Percentiles rank a stretch among this genome's conserved stretches.
Evolutionary conservation across 1,284 basidiomycete species (phyloP).

Genomic region (Cerioporus squamosus): DNA sequence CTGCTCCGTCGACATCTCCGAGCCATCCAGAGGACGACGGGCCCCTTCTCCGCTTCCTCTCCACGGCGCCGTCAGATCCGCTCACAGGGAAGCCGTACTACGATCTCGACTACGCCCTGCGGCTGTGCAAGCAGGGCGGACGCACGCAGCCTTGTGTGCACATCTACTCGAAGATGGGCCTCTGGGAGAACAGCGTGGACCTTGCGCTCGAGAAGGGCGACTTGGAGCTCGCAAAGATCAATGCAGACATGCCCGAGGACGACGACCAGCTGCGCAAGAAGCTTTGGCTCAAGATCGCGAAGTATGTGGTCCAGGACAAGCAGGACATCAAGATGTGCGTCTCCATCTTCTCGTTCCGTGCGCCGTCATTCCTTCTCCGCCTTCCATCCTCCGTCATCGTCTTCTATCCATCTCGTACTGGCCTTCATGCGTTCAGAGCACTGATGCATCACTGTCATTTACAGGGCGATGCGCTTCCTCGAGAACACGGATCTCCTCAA

Average conservation of each 20-base stretch:
- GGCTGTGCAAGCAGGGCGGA: constrained; percentile 85
- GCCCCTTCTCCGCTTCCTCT: constrained; percentile 85
- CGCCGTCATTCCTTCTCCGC: background rate
- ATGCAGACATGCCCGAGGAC: constrained; percentile 93
- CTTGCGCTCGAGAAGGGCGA: constrained; percentile 94
- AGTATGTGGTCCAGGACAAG: constrained; percentile 96
- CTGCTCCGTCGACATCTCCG: constrained; percentile 36
- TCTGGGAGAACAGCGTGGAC: constrained; percentile 97
- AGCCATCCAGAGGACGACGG: constrained; percentile 67
- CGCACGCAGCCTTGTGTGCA: constrained; percentile 92
- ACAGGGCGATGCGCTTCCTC: constrained; percentile 94
- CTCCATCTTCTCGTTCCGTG: constrained; percentile 1
- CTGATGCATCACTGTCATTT: background rate
- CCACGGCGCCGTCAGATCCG: constrained; percentile 83
- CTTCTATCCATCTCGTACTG: background rate
- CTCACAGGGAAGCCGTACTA: constrained; percentile 89
- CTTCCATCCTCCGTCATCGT: background rate
- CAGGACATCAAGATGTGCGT: constrained; percentile 96
- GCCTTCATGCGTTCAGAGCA: background rate
- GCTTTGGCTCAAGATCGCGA: constrained; percentile 97
- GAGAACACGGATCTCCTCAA: constrained; percentile 94
- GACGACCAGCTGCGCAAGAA: constrained; percentile 89
- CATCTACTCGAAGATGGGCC: constrained; percentile 97
- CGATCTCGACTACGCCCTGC: constrained; percentile 95
- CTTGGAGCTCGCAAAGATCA: constrained; percentile 89